These are phyloP conservation scores for Trichoderma lentiforme DNA, from an alignment of 2,329 filamentous ascomycete genomes.

Conservation along the genomic window DNA sequence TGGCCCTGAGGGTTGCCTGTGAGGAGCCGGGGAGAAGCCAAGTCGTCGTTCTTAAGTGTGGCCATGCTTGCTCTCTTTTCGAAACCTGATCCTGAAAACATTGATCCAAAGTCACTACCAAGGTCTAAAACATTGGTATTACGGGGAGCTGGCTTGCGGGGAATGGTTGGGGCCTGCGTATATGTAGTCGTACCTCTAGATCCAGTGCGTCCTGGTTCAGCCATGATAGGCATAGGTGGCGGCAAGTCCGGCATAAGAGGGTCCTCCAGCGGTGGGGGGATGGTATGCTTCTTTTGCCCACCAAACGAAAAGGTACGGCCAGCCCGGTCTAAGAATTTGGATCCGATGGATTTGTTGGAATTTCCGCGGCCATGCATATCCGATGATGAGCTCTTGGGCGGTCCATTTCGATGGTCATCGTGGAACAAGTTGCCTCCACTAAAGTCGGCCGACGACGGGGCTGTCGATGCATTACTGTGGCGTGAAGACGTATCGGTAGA, in stretches of 20 bases:
- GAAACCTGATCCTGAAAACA: slow-evolving; percentile 51
- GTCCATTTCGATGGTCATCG: slow-evolving; percentile 29
- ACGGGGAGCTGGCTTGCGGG: slow-evolving; percentile 46
- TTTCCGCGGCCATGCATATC: slow-evolving; percentile 39
- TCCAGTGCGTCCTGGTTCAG: slow-evolving; percentile 33
- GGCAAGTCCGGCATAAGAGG: slow-evolving; percentile 34
- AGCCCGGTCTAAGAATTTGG: slow-evolving; percentile 53
- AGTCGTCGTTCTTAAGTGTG: slow-evolving; percentile 44
- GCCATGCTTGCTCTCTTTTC: slow-evolving; percentile 52
- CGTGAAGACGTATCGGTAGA: slow-evolving; percentile 60
- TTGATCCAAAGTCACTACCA: slow-evolving; percentile 56
- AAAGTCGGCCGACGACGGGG: slow-evolving; percentile 54
- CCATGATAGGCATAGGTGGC: slow-evolving; percentile 37
- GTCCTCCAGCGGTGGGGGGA: slow-evolving; percentile 30
- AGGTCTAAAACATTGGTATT: slow-evolving; percentile 44
- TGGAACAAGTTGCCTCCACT: slow-evolving; percentile 24
- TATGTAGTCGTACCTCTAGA: slow-evolving; percentile 53
- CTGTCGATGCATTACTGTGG: slow-evolving; percentile 60
- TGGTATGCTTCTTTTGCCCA: slow-evolving; percentile 48
- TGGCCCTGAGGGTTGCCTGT: slow-evolving; percentile 41
- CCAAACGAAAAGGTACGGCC: slow-evolving; percentile 60
- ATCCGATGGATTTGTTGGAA: slow-evolving; percentile 45
- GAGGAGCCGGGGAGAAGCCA: slow-evolving; percentile 42
- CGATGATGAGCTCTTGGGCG: slow-evolving; percentile 19
- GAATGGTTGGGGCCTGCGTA: slow-evolving; percentile 49